Evolutionary conservation across 371 early-diverging fungal genomes (phyloP).

Genomic region (Mucor piriformis): DNA sequence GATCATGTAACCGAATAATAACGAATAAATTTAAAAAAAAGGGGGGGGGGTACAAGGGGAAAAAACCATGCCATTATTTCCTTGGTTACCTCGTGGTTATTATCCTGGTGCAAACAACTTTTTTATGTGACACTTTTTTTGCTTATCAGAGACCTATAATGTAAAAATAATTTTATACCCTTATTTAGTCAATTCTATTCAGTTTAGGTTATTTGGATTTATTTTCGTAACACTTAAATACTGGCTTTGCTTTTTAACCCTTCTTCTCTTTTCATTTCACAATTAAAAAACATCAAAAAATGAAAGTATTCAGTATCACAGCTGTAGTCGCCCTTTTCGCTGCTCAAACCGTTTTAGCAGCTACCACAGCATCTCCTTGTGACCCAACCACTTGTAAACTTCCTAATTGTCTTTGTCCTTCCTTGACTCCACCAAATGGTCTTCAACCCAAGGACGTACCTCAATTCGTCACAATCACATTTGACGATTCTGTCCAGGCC

Average conservation of each 20-base stretch:
- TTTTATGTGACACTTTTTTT: background rate
- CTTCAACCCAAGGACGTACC: slow-evolving; percentile 63
- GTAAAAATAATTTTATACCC: slow-evolving; percentile 7
- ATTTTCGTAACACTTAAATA: slow-evolving; percentile 12
- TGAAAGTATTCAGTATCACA: slow-evolving; percentile 39
- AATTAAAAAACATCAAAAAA: slow-evolving; percentile 7
- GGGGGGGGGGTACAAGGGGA: no score
- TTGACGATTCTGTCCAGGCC: slow-evolving; percentile 71
- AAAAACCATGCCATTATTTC: no score
- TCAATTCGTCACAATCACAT: slow-evolving; percentile 76
- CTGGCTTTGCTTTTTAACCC: no score
- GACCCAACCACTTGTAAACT: slow-evolving; percentile 67
- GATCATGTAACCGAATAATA: no score
- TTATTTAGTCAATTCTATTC: background rate
- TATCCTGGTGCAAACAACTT: background rate
- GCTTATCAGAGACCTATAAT: background rate
- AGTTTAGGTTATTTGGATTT: background rate
- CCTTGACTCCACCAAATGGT: slow-evolving; percentile 60
- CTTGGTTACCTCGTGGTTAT: background rate
- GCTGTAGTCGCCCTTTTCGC: slow-evolving; percentile 31
- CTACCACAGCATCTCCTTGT: slow-evolving; percentile 39
- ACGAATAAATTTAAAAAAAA: no score
- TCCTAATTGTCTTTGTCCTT: slow-evolving; percentile 72
- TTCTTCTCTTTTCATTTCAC: slow-evolving; percentile 5
- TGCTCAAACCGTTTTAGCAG: slow-evolving; percentile 36